Evolutionary conservation across 768 basidiomycete genomes (phyloP), one percentile per base, ranked within the genome.

Genomic region (Nidularia sp.): DNA sequence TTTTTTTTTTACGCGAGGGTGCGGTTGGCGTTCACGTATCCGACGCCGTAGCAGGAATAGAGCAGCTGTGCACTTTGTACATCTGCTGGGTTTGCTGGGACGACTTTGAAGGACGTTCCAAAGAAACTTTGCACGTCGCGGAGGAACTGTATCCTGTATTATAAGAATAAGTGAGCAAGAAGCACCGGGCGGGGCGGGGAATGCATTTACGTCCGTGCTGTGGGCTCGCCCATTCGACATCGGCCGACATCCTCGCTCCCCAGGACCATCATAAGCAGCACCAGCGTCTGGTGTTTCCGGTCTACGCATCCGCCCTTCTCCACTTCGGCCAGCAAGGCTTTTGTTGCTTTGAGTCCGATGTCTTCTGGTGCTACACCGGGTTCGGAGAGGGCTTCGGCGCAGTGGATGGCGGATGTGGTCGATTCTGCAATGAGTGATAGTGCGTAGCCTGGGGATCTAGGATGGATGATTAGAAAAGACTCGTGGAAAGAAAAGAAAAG

Each of bases 181-280:
- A 41, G 22, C 5, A 22, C n/a, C 6, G 33, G 8, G 35, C 34
- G 35, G 12, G 12, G 36, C 33, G n/a, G 43, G 25, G 35, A 12
- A 50, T 7, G 18, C 45, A 80, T 90, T 67, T 54, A 90, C 90
- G 90, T 91, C 66, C 90, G 79, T 12, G 81, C 69, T 8, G 90
- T 93, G 13, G 93, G 84, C 59, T 88, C 85, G 3, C 88, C 84
- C 83, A 98, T 88, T 52, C 83, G 75, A 71, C 90, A 93, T 54
- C 89, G 83, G 0, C 93, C 92, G 0, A 98, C 93, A 64, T 99
- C 97, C 64, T 98, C 97, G 55, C 92, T 95, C 6, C 97, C 97
- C n/a, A 98, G 74, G 2, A 90, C 87, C 92, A 99, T 95, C 76
- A 93, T 79, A 34, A 96, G 68, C 39, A 96, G 73, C 3, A 95